Evolutionary conservation across 75 land plant genomes (phyloP).

Genomic region (Pinus taeda): DNA sequence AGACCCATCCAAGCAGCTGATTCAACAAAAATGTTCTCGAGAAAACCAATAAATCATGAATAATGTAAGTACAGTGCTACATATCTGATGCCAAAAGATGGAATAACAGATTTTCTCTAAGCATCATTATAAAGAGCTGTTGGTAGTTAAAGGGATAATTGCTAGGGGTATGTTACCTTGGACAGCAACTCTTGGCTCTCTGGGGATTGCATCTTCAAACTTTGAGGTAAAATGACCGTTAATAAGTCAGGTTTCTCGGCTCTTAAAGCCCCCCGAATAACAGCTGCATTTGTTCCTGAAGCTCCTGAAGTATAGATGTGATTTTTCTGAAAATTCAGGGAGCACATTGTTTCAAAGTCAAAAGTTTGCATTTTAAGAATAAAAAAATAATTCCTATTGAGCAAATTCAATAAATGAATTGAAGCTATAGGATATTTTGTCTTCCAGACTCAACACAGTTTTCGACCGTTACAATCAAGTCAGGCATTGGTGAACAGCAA

Average conservation of each 20-base stretch:
- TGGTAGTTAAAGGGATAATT: neutral
- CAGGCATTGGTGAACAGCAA: neutral
- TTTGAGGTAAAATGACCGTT: slow-evolving; percentile 95
- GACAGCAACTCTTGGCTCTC: slow-evolving; percentile 95
- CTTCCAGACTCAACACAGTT: neutral
- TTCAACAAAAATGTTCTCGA: too few species aligned
- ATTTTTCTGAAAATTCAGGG: slow-evolving; percentile 70
- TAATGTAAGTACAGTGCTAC: neutral
- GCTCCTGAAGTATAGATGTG: slow-evolving; percentile 98
- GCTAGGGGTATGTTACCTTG: slow-evolving; percentile 28
- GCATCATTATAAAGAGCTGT: neutral
- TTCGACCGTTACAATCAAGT: neutral
- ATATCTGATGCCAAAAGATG: neutral
- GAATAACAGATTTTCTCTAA: neutral
- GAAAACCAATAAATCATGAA: too few species aligned
- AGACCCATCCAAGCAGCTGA: too few species aligned
- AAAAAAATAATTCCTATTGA: neutral
- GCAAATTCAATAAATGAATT: neutral
- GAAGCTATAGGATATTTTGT: neutral
- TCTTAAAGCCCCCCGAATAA: slow-evolving; percentile 96
- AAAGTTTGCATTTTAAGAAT: neutral
- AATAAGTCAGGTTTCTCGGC: slow-evolving; percentile 94
- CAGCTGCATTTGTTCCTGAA: slow-evolving; percentile 98
- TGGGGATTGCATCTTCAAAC: slow-evolving; percentile 89
- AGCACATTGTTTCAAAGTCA: slow-evolving; percentile 4